Base-by-base conservation (phyloP, 23 red algal species). In the Cyanidioschyzon merolae region DNA sequence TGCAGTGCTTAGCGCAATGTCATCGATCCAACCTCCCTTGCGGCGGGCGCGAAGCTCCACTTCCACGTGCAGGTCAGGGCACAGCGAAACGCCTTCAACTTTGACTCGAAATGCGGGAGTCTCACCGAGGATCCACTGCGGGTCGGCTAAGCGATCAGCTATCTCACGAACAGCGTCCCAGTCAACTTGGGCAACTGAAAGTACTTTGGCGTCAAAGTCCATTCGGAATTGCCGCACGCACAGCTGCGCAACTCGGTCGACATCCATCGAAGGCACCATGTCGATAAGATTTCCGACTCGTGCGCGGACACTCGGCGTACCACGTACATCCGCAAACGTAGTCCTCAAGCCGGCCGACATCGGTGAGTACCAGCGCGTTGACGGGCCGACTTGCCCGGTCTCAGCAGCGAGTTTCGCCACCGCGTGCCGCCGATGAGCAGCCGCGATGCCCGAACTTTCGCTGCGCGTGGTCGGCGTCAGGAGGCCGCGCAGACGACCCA, bases 221-320 rank as follows among this genome's bases (percentile, higher is more conserved):
- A 32, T 71, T 7, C 7, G n/a, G 30, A 71, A 71, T 7, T 21
- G 45, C 45, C 21, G 12, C 12, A 54, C 7, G 21, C 45, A 54
- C 12, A 54, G 12, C 21, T 21, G 45, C 2, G 63, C 63, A 7
- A 35, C n/a, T 35, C 12, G 32, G 7, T 71, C 7, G 12, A 25
- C 21, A 3, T 35, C 12, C 63, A 71, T 71, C 16, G 16, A 32
- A 7, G 21, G n/a, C 2, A 40, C 77, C 29, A 71, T 16, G 38
- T 85, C 80, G 3, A 25, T 58, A 17, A 94, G 68, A 71, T 94
- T 94, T 30, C 58, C 78, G n/a, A 94, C 90, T 58, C 30, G 57
- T 58, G 90, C 82, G 0, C 71, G 83, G 29, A 94, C 84, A 45
- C 82, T 86, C 34, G 59, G 12, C 75, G 84, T 83, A 15, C 82